These are phyloP conservation scores for Geotrichum bryndzae DNA, from an alignment of 1,139 yeast genomes.

Conservation along the genomic window DNA sequence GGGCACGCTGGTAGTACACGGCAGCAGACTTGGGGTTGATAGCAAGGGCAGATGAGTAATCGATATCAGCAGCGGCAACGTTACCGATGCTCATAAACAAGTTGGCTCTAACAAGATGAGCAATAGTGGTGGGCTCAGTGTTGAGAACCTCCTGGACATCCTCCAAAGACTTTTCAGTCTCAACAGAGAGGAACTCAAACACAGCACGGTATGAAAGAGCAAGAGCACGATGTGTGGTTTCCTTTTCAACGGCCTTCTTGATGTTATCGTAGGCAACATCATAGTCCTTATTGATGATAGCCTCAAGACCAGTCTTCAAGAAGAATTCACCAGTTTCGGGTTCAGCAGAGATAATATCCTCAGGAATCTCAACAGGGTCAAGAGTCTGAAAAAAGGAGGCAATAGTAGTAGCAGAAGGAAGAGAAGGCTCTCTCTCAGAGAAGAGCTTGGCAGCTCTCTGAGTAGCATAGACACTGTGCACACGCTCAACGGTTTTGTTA, in stretches of 20 bases:
- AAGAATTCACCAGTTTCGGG: constrained; percentile 55
- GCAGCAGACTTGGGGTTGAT: constrained; percentile 71
- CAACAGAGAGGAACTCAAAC: constrained; percentile 74
- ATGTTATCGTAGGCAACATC: constrained; percentile 66
- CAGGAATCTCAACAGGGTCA: constrained; percentile 36
- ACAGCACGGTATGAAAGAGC: constrained; percentile 83
- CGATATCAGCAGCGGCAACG: constrained; percentile 55
- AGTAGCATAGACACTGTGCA: constrained; percentile 68
- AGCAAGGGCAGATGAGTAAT: constrained; percentile 67
- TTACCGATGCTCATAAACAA: constrained; percentile 70
- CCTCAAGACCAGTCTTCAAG: constrained; percentile 61
- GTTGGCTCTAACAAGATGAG: constrained; percentile 77
- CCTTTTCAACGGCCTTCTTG: constrained; percentile 53
- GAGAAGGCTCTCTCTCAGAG: constrained; percentile 45
- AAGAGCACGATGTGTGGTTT: constrained; percentile 43
- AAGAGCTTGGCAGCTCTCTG: constrained; percentile 50
- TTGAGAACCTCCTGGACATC: constrained; percentile 60
- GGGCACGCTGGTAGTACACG: constrained; percentile 90
- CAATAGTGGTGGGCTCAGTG: constrained; percentile 70
- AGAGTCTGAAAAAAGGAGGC: constrained; percentile 83
- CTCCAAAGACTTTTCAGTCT: constrained; percentile 53
- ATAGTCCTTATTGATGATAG: constrained; percentile 65
- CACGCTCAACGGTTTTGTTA: constrained; percentile 81
- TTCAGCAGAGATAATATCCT: constrained; percentile 42
- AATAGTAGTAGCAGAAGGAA: constrained; percentile 83